These are phyloP conservation scores for Dioszegia hungarica DNA, from an alignment of 768 basidiomycete genomes.

Conservation along the genomic window DNA sequence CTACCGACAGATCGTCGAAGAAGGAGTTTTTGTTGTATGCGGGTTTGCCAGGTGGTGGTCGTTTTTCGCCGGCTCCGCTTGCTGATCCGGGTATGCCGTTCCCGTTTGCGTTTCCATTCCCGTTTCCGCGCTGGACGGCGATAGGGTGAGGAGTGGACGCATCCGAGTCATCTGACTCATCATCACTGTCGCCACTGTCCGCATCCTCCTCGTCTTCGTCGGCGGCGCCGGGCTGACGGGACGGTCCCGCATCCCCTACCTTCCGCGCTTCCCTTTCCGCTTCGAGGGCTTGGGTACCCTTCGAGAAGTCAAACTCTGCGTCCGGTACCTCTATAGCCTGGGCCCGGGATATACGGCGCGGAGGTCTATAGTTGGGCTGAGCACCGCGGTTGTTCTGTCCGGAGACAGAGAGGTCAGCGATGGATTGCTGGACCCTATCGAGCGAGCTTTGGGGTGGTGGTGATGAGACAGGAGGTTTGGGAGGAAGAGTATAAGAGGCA, in stretches of 20 bases:
- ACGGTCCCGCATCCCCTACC: slow-evolving; percentile 2
- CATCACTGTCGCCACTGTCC: slow-evolving; percentile 5
- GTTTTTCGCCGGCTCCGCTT: not conserved
- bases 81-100: not conserved
- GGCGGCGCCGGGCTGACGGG: not conserved
- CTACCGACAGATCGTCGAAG: slow-evolving; percentile 31
- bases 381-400: not conserved
- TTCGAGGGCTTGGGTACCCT: slow-evolving; percentile 28
- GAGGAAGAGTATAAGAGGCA: slow-evolving; percentile 14
- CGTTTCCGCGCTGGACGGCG: slow-evolving; percentile 11
- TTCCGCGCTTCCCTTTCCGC: slow-evolving; percentile 28
- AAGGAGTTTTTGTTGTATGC: slow-evolving; percentile 38
- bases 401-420: slow-evolving; percentile 30
- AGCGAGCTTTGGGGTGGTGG: slow-evolving; percentile 32
- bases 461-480: slow-evolving; percentile 18
- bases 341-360: not conserved
- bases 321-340: slow-evolving; percentile 28
- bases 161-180: slow-evolving; percentile 13
- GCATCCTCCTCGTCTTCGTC: not conserved
- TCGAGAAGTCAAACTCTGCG: slow-evolving; percentile 40
- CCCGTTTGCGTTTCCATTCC: not conserved
- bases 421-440: slow-evolving; percentile 38
- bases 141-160: slow-evolving; percentile 22
- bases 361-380: not conserved
- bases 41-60: not conserved